Evolutionary conservation across 2,329 filamentous ascomycete genomes (phyloP).

Genomic region (Aspergillus sp.): DNA sequence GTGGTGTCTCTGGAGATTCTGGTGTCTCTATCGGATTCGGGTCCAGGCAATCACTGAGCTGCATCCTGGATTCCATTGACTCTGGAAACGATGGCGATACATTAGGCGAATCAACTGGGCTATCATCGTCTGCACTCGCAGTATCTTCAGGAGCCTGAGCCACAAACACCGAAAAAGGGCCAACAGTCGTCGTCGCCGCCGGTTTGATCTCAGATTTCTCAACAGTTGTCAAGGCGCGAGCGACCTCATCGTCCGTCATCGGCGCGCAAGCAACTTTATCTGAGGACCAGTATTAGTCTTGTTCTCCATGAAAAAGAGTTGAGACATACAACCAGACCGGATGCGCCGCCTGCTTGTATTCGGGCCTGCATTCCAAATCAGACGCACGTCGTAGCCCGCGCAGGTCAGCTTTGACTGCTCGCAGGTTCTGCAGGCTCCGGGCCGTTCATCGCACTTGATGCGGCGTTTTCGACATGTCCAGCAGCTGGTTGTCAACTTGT

Average conservation of each 20-base stretch:
- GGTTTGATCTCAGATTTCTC: not conserved
- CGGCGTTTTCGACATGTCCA: not conserved
- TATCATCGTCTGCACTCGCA: not conserved
- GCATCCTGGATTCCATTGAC: fast-evolving
- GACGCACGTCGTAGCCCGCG: not conserved
- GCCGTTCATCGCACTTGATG: not conserved
- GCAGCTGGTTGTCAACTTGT: not conserved
- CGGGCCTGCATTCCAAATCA: not conserved
- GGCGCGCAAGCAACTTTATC: not conserved
- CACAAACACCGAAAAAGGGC: not conserved
- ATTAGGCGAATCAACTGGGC: not conserved
- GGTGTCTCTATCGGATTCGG: not conserved
- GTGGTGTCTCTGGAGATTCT: not conserved
- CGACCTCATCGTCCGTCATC: not conserved
- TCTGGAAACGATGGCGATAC: not conserved
- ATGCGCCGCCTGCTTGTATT: not conserved
- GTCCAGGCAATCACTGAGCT: not conserved
- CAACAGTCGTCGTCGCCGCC: not conserved
- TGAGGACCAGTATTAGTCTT: not conserved
- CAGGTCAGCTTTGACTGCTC: not conserved
- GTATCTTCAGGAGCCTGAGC: not conserved
- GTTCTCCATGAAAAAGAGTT: not conserved
- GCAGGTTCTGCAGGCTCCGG: not conserved
- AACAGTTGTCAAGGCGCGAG: not conserved
- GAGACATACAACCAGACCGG: not conserved